Evolutionary conservation across 768 basidiomycete genomes (phyloP), one percentile per base, ranked within the genome.

Genomic region (Terana coerulea): DNA sequence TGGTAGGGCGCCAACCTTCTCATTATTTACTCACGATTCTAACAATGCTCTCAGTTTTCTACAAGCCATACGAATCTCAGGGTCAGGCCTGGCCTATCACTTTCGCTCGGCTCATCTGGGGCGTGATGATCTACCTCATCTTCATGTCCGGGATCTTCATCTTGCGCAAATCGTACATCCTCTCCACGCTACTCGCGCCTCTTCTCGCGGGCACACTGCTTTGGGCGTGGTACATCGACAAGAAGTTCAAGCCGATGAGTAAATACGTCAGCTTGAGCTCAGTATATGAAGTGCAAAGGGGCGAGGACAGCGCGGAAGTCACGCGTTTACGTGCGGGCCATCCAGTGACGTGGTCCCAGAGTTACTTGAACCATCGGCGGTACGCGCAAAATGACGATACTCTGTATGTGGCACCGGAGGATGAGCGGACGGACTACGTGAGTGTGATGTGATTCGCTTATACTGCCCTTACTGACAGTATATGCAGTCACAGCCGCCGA

Each of bases 81-180:
- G 97, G 97, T 2, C 94, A 98, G 71, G 97, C 95, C 1, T 98
- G 97, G 95, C 92, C 93, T 0, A 83, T 98, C 59, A 95, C 97
- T 0, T 98, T 95, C 67, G 79, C 84, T 24, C 88, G 95, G 6
- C 81, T 97, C 34, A 86, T 95, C 28, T 91, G 91, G 87, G 95
- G 91, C 39, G 80, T 98, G 50, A 64, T 95, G 64, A 90, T 95
- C 48, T 98, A 95, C 76, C 83, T 95, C 50, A 65, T 94, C 39
- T 97, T 98, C 76, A 98, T 98, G 97, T 91, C 86, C 39, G 95
- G 95, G 41, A 88, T 97, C 58, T 98, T 99, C 74, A 84, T 86
- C 29, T 79, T 76, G 55, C 84, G 70, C 59, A 71, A 83, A 60
- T 78, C 76, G 9, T 81, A 78, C 59, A 68, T 81, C 37, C 75